A percentile compares a stretch with the other conserved stretches of the same genome.
Conservation (phyloP, 129 eudicot genomes). For the Sambucus nigra region DNA sequence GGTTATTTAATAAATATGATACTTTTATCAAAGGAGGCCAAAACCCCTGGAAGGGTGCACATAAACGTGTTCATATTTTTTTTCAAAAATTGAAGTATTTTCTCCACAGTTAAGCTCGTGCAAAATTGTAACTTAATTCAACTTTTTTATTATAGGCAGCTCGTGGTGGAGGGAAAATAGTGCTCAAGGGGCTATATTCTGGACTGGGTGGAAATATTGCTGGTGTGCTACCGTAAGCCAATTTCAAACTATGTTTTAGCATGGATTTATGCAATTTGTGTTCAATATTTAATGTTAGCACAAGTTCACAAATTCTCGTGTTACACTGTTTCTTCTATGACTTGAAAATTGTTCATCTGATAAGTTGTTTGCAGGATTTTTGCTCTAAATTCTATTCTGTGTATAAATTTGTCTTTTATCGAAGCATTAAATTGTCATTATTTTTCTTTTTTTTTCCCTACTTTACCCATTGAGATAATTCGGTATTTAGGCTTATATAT, state of each 20-base stretch:
- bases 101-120: too few relatives aligned
- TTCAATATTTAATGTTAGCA: background rate
- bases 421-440: too few relatives aligned
- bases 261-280: background rate
- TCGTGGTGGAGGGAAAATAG: slow-evolving; percentile 82
- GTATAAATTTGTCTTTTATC: too few relatives aligned
- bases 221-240: slow-evolving; percentile 92
- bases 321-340: background rate
- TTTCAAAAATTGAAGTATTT: too few relatives aligned
- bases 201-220: slow-evolving; percentile 95
- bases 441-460: too few relatives aligned
- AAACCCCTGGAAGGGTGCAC: too few relatives aligned
- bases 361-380: background rate
- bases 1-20: too few relatives aligned
- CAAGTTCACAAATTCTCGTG: background rate
- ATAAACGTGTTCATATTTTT: too few relatives aligned
- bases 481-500: too few relatives aligned
- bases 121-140: background rate
- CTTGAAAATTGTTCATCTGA: background rate
- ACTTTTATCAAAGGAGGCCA: too few relatives aligned
- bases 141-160: slow-evolving; percentile 56
- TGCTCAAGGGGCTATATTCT: slow-evolving; percentile 83
- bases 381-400: too few relatives aligned
- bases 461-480: too few relatives aligned
- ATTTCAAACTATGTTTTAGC: background rate